Evolutionary conservation across 2,329 filamentous ascomycete species (phyloP).

Genomic region (Exophiala xenobiotica): DNA sequence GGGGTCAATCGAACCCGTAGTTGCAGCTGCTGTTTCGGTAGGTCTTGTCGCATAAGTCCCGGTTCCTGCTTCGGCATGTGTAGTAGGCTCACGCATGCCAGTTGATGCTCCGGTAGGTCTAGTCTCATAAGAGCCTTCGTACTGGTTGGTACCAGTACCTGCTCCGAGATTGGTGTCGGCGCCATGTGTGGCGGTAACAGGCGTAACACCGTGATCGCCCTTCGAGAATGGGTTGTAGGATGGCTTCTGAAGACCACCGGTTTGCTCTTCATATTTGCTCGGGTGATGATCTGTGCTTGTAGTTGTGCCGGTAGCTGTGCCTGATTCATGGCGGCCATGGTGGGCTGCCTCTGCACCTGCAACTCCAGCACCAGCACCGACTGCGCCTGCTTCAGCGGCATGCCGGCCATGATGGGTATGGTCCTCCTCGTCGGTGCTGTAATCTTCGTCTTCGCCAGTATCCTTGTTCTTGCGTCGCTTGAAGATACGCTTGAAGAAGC

Average conservation of each 20-base stretch:
- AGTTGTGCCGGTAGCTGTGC: constrained; percentile 5
- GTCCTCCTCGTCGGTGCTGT: constrained; percentile 28
- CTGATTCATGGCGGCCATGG: background rate
- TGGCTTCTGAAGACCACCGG: constrained; percentile 22
- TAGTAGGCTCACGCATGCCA: background rate
- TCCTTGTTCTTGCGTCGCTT: constrained; percentile 31
- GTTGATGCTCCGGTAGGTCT: background rate
- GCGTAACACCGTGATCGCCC: too few species aligned
- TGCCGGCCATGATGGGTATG: constrained; percentile 7
- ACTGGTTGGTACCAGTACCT: background rate
- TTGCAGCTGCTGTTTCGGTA: background rate
- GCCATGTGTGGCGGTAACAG: background rate
- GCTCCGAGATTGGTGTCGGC: background rate
- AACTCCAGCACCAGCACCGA: constrained; percentile 2
- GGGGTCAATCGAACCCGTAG: background rate
- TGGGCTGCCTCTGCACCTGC: constrained; percentile 9
- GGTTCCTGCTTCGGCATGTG: too few species aligned
- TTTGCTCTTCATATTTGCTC: constrained; percentile 9
- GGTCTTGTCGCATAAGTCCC: too few species aligned
- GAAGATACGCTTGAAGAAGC: constrained; percentile 30
- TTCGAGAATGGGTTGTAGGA: constrained; percentile 27
- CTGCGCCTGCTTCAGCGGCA: constrained; percentile 8
- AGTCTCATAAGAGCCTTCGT: background rate
- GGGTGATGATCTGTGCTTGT: constrained; percentile 1
- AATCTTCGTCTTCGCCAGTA: constrained; percentile 29